Conservation (phyloP, 2,329 filamentous ascomycete genomes). For the Pseudogymnoascus sp. region DNA sequence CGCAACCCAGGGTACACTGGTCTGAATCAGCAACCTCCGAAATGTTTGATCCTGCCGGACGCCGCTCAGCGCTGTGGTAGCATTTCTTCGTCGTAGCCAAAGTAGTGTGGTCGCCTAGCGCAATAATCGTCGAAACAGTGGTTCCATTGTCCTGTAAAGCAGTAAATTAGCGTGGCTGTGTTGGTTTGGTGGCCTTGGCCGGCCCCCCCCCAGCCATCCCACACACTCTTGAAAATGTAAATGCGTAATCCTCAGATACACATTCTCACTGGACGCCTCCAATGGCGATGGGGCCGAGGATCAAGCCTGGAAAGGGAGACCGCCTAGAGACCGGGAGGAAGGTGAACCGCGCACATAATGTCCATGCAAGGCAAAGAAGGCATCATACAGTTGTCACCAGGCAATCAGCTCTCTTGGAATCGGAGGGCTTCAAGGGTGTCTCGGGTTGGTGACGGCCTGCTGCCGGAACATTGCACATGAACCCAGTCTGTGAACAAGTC, state of each 20-base stretch:
- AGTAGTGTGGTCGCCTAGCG: conserved; percentile 4
- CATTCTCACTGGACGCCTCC: conserved; percentile 7
- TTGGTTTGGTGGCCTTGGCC: conserved; percentile 8
- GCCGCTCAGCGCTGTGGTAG: background rate
- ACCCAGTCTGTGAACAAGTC: conserved; percentile 5
- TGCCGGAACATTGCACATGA: conserved; percentile 5
- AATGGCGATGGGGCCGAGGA: background rate
- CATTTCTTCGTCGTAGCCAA: background rate
- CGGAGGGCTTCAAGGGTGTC: background rate
- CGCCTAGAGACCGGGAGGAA: background rate
- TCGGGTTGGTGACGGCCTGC: background rate
- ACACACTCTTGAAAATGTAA: conserved; percentile 6
- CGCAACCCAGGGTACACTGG: conserved; percentile 8
- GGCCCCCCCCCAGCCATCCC: background rate
- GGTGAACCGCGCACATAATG: conserved; percentile 6
- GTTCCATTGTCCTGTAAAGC: conserved; percentile 4
- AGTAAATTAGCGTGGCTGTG: conserved; percentile 9
- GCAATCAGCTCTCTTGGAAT: background rate
- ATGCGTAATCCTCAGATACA: conserved; percentile 5
- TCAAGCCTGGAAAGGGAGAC: background rate
- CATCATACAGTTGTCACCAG: conserved; percentile 1
- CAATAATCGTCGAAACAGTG: conserved; percentile 8
- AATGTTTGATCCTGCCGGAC: conserved; percentile 5
- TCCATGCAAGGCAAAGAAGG: conserved; percentile 6
- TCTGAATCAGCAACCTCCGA: conserved; percentile 9